Conservation (phyloP, 257 asterid genomes). For the Solanum raphanifolium region DNA sequence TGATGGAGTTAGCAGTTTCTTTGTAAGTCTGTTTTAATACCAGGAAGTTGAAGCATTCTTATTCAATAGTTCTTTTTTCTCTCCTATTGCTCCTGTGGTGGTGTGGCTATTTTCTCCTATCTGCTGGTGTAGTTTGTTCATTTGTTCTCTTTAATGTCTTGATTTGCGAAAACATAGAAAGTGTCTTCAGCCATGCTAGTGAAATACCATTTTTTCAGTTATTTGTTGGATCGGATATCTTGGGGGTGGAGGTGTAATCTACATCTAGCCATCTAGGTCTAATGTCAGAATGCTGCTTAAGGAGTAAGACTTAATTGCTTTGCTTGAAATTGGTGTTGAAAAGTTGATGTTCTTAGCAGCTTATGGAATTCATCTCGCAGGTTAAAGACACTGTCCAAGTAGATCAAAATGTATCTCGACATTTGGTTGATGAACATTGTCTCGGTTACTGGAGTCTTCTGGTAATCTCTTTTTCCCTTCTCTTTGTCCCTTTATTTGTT, state of each 20-base stretch:
- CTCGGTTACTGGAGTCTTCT: conserved; percentile 65
- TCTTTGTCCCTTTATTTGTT: not conserved
- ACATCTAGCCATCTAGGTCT: not conserved
- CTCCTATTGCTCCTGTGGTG: not conserved
- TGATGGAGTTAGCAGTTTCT: conserved; percentile 92
- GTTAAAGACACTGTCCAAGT: conserved; percentile 91
- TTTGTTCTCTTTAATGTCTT: not conserved
- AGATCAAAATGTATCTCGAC: conserved; percentile 85
- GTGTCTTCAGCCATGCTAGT: not conserved
- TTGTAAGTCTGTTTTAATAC: conserved; percentile 39
- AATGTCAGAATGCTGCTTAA: not conserved
- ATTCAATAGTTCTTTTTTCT: not conserved
- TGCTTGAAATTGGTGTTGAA: not conserved
- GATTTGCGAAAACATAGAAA: not conserved
- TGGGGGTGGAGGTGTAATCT: not conserved
- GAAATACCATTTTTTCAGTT: not conserved
- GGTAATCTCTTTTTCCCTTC: conserved; percentile 23
- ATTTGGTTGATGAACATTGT: conserved; percentile 44
- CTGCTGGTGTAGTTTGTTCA: not conserved
- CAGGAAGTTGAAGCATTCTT: not conserved
- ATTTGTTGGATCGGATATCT: not conserved
- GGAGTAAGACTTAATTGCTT: not conserved
- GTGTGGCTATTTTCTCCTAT: not conserved
- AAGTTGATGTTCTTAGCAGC: not conserved
- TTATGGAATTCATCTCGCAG: conserved; percentile 20